These are phyloP conservation scores for Clathrospora elynae DNA, from an alignment of 2,329 filamentous ascomycete genomes.

Conservation along the genomic window DNA sequence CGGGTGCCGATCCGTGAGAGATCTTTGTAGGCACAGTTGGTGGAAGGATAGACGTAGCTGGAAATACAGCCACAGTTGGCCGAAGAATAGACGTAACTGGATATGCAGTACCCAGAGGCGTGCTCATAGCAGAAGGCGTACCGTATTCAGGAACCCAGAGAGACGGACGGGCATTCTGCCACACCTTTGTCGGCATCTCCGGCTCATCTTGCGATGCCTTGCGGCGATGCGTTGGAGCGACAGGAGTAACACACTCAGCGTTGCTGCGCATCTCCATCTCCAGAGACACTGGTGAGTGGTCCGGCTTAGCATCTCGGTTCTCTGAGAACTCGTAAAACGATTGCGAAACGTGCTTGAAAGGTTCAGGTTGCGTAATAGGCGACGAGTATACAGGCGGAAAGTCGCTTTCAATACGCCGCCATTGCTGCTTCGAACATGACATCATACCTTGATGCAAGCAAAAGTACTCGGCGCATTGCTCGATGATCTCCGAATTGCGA, in stretches of 20 bases:
- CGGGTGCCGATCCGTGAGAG: not conserved
- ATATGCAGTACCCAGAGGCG: constrained; percentile 19
- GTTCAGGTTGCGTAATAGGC: not conserved
- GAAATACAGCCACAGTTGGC: too few relatives aligned
- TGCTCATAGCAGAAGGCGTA: constrained; percentile 11
- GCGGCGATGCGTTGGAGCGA: not conserved
- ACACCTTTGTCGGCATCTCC: constrained; percentile 22
- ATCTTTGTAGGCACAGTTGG: not conserved
- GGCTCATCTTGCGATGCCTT: constrained; percentile 1
- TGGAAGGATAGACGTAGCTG: too few relatives aligned
- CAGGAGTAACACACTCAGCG: not conserved
- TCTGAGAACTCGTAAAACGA: not conserved
- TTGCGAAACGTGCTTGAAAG: constrained; percentile 2
- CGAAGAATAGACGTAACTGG: too few relatives aligned
- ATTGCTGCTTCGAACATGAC: constrained; percentile 17
- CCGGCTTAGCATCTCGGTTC: not conserved
- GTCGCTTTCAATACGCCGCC: constrained; percentile 9
- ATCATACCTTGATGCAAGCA: not conserved
- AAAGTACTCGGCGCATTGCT: constrained; percentile 25
- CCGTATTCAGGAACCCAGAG: constrained; percentile 1
- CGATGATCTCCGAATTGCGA: constrained; percentile 17
- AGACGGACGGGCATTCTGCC: constrained; percentile 21
- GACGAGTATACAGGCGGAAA: constrained; percentile 6
- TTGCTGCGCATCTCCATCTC: constrained; percentile 2
- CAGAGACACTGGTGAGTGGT: not conserved